These are phyloP conservation scores for Leishmania turanica DNA, from an alignment of 208 protist species.

Conservation along the genomic window DNA sequence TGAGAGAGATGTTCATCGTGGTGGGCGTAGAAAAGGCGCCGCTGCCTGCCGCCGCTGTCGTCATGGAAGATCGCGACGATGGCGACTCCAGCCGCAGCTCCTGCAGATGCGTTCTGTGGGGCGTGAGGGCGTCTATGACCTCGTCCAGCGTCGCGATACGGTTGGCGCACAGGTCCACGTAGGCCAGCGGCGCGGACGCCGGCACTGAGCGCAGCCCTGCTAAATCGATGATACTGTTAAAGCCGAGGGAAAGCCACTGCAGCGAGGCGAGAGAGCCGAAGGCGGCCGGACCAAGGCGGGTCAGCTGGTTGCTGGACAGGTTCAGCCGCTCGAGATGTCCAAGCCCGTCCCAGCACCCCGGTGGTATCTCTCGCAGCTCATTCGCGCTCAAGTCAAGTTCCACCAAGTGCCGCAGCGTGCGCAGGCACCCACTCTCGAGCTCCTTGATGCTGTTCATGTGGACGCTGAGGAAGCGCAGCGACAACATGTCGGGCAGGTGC, in stretches of 20 bases:
- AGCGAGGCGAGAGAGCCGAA: conserved; percentile 52
- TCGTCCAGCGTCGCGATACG: conserved; percentile 38
- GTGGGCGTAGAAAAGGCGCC: neutral
- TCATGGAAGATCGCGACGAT: neutral
- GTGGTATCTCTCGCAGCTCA: conserved; percentile 41
- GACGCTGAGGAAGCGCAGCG: conserved; percentile 60
- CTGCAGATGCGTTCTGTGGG: conserved; percentile 41
- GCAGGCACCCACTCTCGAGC: conserved; percentile 33
- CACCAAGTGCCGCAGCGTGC: conserved; percentile 51
- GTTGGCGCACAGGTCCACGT: conserved; percentile 82
- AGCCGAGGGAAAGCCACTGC: conserved; percentile 75
- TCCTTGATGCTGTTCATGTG: conserved; percentile 80
- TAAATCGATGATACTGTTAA: conserved; percentile 64
- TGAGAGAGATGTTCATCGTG: neutral
- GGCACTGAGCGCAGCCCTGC: conserved; percentile 50
- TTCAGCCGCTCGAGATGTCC: conserved; percentile 62
- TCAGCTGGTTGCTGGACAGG: conserved; percentile 72
- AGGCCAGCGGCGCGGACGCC: conserved; percentile 34
- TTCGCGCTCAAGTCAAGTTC: conserved; percentile 85
- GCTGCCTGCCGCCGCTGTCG: neutral
- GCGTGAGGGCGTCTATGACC: conserved; percentile 37
- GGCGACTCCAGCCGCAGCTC: conserved; percentile 64
- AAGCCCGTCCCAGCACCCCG: conserved; percentile 50
- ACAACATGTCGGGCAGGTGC: conserved; percentile 53
- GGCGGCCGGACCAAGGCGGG: conserved; percentile 17